Conservation (phyloP, 106 monocot genomes). For the Dendrobium huoshanense region DNA sequence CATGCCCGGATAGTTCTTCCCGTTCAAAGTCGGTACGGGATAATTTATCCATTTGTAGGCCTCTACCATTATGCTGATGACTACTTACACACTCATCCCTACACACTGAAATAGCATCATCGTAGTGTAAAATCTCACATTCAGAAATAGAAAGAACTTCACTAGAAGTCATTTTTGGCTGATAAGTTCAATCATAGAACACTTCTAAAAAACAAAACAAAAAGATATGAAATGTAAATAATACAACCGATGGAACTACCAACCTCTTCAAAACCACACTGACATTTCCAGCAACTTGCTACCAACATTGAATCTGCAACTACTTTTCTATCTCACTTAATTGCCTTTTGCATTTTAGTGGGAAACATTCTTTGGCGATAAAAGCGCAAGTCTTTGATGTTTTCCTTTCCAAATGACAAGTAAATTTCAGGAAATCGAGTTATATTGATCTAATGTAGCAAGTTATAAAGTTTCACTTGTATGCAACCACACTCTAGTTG, state of each 20-base stretch:
- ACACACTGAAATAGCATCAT: too few species aligned
- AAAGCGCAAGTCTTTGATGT: background rate
- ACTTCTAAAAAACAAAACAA: background rate
- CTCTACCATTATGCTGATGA: too few species aligned
- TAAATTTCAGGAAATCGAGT: background rate
- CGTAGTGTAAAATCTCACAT: background rate
- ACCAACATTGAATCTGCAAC: background rate
- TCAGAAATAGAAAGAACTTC: background rate
- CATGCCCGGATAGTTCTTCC: too few species aligned
- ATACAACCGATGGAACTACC: background rate
- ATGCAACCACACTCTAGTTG: background rate
- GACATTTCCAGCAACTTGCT: background rate
- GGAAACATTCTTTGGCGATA: too few species aligned
- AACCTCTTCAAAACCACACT: background rate
- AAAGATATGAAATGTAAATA: background rate
- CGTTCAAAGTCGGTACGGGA: too few species aligned
- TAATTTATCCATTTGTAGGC: too few species aligned
- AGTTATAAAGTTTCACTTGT: background rate
- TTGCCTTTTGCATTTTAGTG: background rate
- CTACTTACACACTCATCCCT: too few species aligned
- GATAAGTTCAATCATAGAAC: background rate
- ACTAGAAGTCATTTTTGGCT: background rate
- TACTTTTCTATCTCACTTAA: background rate
- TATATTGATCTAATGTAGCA: background rate
- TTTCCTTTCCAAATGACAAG: background rate